phyloP scores from a whole-genome alignment of 129 eudicot genomes.

The Centella asiatica region DNA sequence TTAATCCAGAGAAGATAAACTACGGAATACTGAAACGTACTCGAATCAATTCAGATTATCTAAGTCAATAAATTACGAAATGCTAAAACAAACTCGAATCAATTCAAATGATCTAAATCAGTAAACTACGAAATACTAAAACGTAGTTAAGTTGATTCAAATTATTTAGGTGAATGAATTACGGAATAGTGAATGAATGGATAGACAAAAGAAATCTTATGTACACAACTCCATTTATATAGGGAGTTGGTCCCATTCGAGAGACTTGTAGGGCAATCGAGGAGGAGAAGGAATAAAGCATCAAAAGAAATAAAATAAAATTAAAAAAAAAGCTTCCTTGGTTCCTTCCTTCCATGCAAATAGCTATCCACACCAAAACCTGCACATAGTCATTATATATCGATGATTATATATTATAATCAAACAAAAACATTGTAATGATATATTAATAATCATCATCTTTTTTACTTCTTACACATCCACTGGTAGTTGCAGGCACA shows the following conservation, averaged over 20 bases:
- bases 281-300: slow-evolving; percentile 35
- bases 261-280: slow-evolving; percentile 24
- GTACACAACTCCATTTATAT: background rate
- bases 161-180: no score
- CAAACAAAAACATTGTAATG: slow-evolving; percentile 56
- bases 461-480: slow-evolving; percentile 48
- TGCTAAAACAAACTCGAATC: no score
- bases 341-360: slow-evolving; percentile 41
- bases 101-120: no score
- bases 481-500: slow-evolving; percentile 56
- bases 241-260: slow-evolving; percentile 34
- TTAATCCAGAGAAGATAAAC: no score
- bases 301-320: slow-evolving; percentile 1
- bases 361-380: slow-evolving; percentile 4
- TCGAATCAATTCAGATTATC: no score
- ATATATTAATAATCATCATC: slow-evolving; percentile 80
- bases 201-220: no score
- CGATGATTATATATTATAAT: no score
- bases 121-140: no score
- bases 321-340: slow-evolving; percentile 20
- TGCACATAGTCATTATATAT: slow-evolving; percentile 15
- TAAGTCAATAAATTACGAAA: no score
- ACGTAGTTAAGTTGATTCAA: no score
- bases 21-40: no score
- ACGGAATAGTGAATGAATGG: no score